Conservation (phyloP, 2,329 filamentous ascomycete species). For the Penicillium sclerotigenum region DNA sequence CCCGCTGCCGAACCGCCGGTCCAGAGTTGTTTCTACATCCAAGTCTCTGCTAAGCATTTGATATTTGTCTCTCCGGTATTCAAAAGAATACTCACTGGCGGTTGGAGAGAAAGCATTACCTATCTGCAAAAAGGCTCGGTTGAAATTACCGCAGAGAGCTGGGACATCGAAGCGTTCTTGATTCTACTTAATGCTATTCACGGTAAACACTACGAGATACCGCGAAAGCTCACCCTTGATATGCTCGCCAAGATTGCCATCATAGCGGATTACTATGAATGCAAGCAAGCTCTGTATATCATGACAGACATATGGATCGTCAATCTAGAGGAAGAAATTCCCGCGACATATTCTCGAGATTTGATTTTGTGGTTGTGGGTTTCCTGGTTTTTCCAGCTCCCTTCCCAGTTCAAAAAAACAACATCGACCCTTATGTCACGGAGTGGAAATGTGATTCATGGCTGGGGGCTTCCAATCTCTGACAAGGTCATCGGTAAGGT, state of each 20-base stretch:
- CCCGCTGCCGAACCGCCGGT: background rate
- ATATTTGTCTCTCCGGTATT: background rate
- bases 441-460: slow-evolving; percentile 6
- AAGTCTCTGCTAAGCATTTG: background rate
- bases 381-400: slow-evolving; percentile 18
- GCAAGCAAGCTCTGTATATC: background rate
- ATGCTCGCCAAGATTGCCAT: background rate
- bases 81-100: background rate
- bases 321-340: background rate
- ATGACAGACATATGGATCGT: background rate
- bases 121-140: background rate
- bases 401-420: slow-evolving; percentile 12
- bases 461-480: slow-evolving; percentile 22
- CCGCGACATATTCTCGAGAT: background rate
- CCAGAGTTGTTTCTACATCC: background rate
- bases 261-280: background rate
- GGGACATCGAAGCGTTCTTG: background rate
- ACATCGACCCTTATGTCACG: slow-evolving; percentile 19
- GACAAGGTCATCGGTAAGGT: slow-evolving; percentile 15
- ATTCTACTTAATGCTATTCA: background rate
- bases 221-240: background rate
- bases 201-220: background rate
- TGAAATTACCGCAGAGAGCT: background rate
- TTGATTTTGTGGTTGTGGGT: slow-evolving; percentile 1
- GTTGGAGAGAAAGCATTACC: background rate